phyloP scores from a whole-genome alignment of 2,329 filamentous ascomycete species.

The Beauveria brongniartii region DNA sequence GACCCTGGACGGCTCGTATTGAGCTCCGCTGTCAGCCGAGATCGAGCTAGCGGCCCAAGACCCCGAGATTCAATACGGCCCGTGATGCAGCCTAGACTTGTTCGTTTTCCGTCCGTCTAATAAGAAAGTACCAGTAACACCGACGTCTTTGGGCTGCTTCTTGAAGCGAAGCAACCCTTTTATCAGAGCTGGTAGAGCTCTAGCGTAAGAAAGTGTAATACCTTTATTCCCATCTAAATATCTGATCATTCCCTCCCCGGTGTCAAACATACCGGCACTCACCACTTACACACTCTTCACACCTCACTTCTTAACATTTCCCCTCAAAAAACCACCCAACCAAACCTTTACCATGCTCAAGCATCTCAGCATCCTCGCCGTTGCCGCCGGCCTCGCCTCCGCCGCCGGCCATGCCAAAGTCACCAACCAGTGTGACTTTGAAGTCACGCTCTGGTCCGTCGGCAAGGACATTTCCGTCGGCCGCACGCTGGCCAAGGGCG shows the following conservation, averaged over 20 bases:
- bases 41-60: neutral
- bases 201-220: neutral
- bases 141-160: neutral
- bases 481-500: constrained; percentile 20
- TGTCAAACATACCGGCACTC: neutral
- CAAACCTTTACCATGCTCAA: constrained; percentile 2
- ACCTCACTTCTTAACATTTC: neutral
- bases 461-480: constrained; percentile 22
- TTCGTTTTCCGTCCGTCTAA: neutral
- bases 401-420: constrained; percentile 28
- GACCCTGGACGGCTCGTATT: neutral
- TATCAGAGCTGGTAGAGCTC: too few relatives aligned
- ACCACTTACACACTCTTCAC: neutral
- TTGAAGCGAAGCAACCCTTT: neutral
- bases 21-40: neutral
- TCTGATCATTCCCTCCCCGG: neutral
- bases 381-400: constrained; percentile 16
- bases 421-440: constrained; percentile 27
- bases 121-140: neutral
- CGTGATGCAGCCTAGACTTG: neutral
- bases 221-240: neutral
- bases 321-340: neutral
- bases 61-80: neutral
- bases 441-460: constrained; percentile 32
- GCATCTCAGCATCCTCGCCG: constrained; percentile 15